Evolutionary conservation across 768 basidiomycete genomes (phyloP), one percentile per base, ranked within the genome.

Genomic region (Xerocomus spinulosus): DNA sequence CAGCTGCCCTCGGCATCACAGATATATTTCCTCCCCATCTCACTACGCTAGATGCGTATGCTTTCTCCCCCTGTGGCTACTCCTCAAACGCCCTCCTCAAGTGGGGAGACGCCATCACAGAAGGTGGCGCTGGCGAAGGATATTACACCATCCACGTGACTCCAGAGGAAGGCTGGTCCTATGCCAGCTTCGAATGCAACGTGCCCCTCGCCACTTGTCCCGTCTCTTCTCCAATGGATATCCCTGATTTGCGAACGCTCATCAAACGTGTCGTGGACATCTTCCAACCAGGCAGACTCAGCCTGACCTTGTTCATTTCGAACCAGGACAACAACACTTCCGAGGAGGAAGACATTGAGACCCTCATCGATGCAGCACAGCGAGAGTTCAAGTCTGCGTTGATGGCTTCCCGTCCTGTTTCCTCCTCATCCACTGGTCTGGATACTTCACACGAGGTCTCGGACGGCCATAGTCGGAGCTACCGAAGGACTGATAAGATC

Each of bases 61-160:
- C 90, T 1, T 98, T 99, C 71, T 74, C 82, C 15, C 96, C 96
- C 2, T 99, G 96, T 62, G 96, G 96, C 21, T 99, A 96, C 64
- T 92, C 89, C 3, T 86, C 90, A 52, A 99, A 99, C 64, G 92
- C 92, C 9, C 81, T 98, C 10, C 73, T 82, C 58, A 82, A 75
- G 62, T 90, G 79, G 81, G 75, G 72, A 14, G 61, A 55, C 39
- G 42, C 32, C 13, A 53, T 48, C 24, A 47, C 64, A 46, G 59
- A 67, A 29, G 53, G 47, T 26, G 49, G 52, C 18, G 45, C 40
- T 18, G 81, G 82, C 14, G 96, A 97, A 67, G 92, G 95, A 32
- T 99, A 99, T 69, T 97, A 91, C 66, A 97, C 92, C 7, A 95
- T 99, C 47, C 96, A 99, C 65, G 95, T 98, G 50, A 99, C 96